Percentiles rank a stretch among this genome's conserved stretches.
Evolutionary conservation across 2,329 filamentous ascomycete genomes (phyloP).

Genomic region (Neonectria hederae): DNA sequence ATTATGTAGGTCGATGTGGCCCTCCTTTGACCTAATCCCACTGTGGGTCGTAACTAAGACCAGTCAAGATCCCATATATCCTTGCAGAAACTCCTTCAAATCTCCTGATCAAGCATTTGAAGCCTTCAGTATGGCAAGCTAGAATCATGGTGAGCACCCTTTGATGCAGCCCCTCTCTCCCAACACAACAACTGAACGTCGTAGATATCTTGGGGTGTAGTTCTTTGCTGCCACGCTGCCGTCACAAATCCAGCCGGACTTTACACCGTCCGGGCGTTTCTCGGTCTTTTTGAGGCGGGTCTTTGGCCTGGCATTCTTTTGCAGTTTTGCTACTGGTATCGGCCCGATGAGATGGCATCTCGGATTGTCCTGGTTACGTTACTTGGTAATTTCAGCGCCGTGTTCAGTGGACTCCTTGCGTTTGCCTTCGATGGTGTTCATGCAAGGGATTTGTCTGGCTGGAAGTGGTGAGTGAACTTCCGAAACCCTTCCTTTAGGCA

Average conservation of each 20-base stretch:
- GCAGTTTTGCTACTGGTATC: slow-evolving; percentile 59
- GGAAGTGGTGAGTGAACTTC: slow-evolving; percentile 39
- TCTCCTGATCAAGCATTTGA: slow-evolving; percentile 50
- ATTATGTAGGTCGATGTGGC: slow-evolving; percentile 46
- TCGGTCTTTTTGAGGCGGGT: slow-evolving; percentile 46
- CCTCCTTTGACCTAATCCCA: neutral
- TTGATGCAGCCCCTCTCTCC: neutral
- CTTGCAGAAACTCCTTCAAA: slow-evolving; percentile 53
- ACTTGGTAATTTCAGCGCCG: slow-evolving; percentile 52
- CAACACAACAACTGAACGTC: neutral
- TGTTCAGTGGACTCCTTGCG: slow-evolving; percentile 55
- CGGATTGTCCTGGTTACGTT: slow-evolving; percentile 55
- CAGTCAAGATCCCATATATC: slow-evolving; percentile 49
- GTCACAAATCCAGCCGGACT: neutral
- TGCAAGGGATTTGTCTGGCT: slow-evolving; percentile 44
- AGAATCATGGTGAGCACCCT: slow-evolving; percentile 50
- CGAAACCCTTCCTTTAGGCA: neutral
- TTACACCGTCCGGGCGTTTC: slow-evolving; percentile 5
- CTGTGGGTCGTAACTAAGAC: neutral
- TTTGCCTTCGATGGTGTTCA: slow-evolving; percentile 54
- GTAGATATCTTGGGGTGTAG: slow-evolving; percentile 16
- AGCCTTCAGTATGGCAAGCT: slow-evolving; percentile 52
- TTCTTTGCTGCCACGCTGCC: neutral
- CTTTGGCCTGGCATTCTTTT: slow-evolving; percentile 55
- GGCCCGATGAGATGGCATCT: slow-evolving; percentile 57